Evolutionary conservation across 2,329 filamentous ascomycete species (phyloP).

Genomic region (Exophiala calicioides): DNA sequence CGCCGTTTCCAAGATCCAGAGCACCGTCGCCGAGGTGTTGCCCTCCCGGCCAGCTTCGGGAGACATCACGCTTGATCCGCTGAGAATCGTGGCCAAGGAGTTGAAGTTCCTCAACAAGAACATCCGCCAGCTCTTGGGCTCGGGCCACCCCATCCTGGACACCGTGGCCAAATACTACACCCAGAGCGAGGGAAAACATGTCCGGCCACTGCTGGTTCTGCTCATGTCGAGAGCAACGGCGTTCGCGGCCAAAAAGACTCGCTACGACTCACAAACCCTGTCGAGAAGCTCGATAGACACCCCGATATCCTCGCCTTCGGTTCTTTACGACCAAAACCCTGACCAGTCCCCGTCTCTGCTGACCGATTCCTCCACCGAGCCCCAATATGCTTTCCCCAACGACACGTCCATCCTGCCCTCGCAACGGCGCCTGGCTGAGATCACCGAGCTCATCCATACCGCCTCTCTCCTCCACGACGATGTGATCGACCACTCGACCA

Average conservation of each 20-base stretch:
- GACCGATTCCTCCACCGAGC: slow-evolving; percentile 48
- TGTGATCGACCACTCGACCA: slow-evolving; percentile 90
- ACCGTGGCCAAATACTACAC: slow-evolving; percentile 98
- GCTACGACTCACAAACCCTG: slow-evolving; percentile 38
- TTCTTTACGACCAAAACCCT: slow-evolving; percentile 82
- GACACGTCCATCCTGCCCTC: slow-evolving; percentile 76
- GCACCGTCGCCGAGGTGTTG: slow-evolving; percentile 45
- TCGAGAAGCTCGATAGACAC: slow-evolving; percentile 53
- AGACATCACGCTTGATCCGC: slow-evolving; percentile 77
- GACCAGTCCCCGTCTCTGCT: slow-evolving; percentile 57
- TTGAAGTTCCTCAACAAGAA: slow-evolving; percentile 95
- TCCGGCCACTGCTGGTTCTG: slow-evolving; percentile 89
- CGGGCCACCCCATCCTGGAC: slow-evolving; percentile 90
- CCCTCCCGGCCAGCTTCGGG: slow-evolving; percentile 41
- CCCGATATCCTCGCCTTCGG: slow-evolving; percentile 59
- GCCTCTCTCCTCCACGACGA: slow-evolving; percentile 96
- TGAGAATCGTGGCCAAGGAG: slow-evolving; percentile 89
- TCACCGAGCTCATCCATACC: slow-evolving; percentile 96
- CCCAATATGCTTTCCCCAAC: slow-evolving; percentile 43
- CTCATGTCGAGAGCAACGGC: slow-evolving; percentile 94
- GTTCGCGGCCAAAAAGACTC: slow-evolving; percentile 66
- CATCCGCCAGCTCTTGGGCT: slow-evolving; percentile 88
- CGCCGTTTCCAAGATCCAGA: slow-evolving; percentile 56
- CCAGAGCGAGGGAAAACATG: slow-evolving; percentile 92
- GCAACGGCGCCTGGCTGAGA: slow-evolving; percentile 89